Evolutionary conservation across 345 rosid genomes (phyloP).

Genomic region (Lepidium didymum): DNA sequence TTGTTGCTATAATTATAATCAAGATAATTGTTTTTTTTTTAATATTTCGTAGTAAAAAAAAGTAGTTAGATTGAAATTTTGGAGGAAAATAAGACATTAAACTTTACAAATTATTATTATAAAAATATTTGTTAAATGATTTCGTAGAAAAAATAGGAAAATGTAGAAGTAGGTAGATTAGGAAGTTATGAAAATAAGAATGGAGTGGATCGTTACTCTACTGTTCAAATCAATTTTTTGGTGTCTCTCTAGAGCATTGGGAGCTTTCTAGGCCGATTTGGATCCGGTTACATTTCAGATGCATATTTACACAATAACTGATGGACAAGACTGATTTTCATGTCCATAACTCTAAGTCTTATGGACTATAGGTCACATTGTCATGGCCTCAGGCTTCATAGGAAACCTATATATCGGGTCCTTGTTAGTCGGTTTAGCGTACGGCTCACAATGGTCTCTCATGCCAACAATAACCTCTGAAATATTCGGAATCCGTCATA

Average conservation of each 20-base stretch:
- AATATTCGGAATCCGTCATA: conserved; percentile 54
- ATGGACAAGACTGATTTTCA: conserved; percentile 65
- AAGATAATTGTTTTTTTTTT: too few relatives aligned
- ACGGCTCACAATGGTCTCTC: conserved; percentile 80
- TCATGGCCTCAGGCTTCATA: conserved; percentile 60
- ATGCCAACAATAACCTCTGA: conserved; percentile 77
- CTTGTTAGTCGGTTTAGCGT: conserved; percentile 58
- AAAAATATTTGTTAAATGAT: too few relatives aligned
- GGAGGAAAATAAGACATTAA: too few relatives aligned
- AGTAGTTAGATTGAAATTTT: too few relatives aligned
- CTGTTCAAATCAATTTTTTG: conserved; percentile 46
- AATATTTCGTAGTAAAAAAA: too few relatives aligned
- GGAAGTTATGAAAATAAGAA: too few relatives aligned
- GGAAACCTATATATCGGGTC: conserved; percentile 64
- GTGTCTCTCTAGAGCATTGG: conserved; percentile 80
- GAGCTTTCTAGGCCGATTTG: conserved; percentile 89
- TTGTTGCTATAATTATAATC: too few relatives aligned
- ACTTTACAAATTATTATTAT: too few relatives aligned
- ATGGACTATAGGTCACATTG: conserved; percentile 53
- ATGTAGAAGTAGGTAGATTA: too few relatives aligned
- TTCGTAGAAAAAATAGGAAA: too few relatives aligned
- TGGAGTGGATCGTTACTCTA: too few relatives aligned
- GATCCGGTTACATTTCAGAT: conserved; percentile 72
- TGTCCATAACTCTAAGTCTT: conserved; percentile 49
- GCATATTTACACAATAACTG: conserved; percentile 51